Base-by-base conservation (phyloP, 2,329 filamentous ascomycete genomes). In the Epichloe glyceriae region DNA sequence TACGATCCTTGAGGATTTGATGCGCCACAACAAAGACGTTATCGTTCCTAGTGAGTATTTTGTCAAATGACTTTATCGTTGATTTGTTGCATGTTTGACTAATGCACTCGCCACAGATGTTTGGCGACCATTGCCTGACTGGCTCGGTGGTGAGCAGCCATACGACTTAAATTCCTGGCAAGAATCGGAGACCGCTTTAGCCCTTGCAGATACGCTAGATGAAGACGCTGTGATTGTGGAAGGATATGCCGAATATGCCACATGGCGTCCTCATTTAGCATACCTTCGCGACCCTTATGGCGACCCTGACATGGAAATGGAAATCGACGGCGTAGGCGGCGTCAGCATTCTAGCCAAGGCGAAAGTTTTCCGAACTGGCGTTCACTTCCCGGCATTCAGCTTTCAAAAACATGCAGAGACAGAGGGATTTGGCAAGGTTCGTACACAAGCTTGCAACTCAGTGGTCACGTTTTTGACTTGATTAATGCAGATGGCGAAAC, bases 131-230 rank as follows among this genome's bases (percentile, higher is more conserved):
- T 79, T 98, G 46, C 93, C 93, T 6, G 93, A 98, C 67, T 98
- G 93, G 93, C 85, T 98, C 22, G 93, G 93, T 44, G 94, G 93
- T 61, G 93, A 98, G 66, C 93, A 98, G 66, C 93, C 93, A 1
- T 98, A 98, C 66, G 93, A 98, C 69, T 69, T 98, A 60, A 98
- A 98, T 67, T 97, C 91, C 15, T 98, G 93, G 93, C 93, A 98
- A 68, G 93, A 98, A 68, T 98, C 93, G 0, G 94, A 98, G 64
- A 98, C 93, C 0, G 93, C 93, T 0, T 75, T 98, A 49, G 88
- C 88, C 8, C 76, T 98, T 38, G 93, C 93, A 11, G 91, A 98
- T 56, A 95, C 89, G 0, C 76, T 98, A 4, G 93, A 98, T 57
- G 93, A 98, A 66, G 93, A 98, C 65, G 93, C 93, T 4, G 93